A percentile compares a stretch with the other conserved stretches of the same genome.
phyloP scores from a whole-genome alignment of 1,284 basidiomycete genomes.

The Cryptococcus wingfieldii region DNA sequence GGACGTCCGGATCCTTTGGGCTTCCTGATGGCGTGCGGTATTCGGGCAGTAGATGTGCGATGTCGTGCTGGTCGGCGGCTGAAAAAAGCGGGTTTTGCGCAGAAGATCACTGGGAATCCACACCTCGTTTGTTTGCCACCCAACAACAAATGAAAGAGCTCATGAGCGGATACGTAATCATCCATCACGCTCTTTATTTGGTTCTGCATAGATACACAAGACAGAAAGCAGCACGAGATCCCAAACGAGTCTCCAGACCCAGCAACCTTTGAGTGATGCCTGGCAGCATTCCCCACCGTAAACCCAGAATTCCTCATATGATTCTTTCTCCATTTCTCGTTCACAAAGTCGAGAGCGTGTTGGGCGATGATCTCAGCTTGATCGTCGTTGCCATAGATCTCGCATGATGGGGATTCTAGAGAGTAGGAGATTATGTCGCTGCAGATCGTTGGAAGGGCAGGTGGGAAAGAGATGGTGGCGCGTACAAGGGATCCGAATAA shows the following conservation, averaged over 20 bases:
- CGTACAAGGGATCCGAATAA: conserved; percentile 46
- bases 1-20: not conserved
- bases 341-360: not conserved
- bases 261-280: no score
- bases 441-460: not conserved
- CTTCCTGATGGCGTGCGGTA: not conserved
- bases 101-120: not conserved
- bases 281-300: no score
- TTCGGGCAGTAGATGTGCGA: not conserved
- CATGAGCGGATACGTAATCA: not conserved
- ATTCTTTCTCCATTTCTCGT: not conserved
- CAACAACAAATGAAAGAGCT: not conserved
- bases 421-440: conserved; percentile 52
- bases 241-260: no score
- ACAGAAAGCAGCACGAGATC: no score
- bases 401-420: conserved; percentile 44
- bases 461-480: not conserved
- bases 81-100: not conserved
- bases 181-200: not conserved
- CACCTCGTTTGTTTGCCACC: no score
- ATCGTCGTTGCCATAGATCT: no score
- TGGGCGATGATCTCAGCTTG: not conserved
- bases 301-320: no score
- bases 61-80: not conserved
- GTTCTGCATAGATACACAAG: no score